Base-by-base conservation (phyloP, 2,329 filamentous ascomycete genomes). In the Claviceps citrina region DNA sequence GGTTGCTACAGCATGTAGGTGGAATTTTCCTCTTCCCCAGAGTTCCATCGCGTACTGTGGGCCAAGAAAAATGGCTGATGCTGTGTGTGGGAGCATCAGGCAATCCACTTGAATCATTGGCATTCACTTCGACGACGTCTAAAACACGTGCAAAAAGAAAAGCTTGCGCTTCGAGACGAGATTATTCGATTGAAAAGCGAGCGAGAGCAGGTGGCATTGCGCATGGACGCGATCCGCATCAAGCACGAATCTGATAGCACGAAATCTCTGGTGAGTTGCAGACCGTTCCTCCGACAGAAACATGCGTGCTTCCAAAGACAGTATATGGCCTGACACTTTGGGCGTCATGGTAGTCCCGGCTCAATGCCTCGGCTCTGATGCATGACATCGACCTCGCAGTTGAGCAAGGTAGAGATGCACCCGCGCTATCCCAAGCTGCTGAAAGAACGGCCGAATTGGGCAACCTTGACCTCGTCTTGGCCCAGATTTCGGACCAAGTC, bases 341-440 rank as follows among this genome's bases (percentile, higher is more conserved):
- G 8, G 19, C 4, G 15, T 3, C 2, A 10, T 3, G 30, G 0
- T 20, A 60, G 53, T 62, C 68, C 44, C 65, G 69, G 44, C 61
- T 75, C 12, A 62, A 66, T 8, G 60, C 77, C 13, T 80, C 76
- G 15, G 64, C 67, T 3, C 56, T 68, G 6, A 71, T 79, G 65
- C 69, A 79, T 46, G 71, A 78, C 43, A 67, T 80, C 41, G 75
- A 79, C 39, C 55, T 78, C 15, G 73, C 70, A 0, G 62, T 71
- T 8, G 65, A 70, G 36, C 64, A 66, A 33, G 66, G 67, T 30
- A 62, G 63, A 4, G 65, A 66, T 19, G 70, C 68, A 1, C 59
- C 66, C 1, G 63, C 69, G 19, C 55, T 70, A 9, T 55, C 64
- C 1, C 52, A 58, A 1, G 61, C 64, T 12, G 63, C 64, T 45